phyloP scores from a whole-genome alignment of 2,329 filamentous ascomycete genomes.

The Coniochaeta sp. region DNA sequence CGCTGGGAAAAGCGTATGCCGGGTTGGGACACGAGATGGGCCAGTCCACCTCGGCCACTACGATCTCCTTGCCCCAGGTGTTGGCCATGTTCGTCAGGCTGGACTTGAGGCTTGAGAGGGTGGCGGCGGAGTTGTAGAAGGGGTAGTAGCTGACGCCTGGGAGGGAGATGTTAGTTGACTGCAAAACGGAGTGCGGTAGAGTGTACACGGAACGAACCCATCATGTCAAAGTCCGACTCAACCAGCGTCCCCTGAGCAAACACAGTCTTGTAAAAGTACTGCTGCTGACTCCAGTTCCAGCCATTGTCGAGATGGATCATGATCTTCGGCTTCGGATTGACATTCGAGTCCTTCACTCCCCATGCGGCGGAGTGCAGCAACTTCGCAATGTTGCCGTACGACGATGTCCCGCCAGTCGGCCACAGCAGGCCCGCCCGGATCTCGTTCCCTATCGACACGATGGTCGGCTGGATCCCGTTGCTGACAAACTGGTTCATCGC shows the following conservation, averaged over 20 bases:
- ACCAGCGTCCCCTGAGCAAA: conserved; percentile 42
- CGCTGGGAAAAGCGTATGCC: conserved; percentile 50
- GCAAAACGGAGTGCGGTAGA: neutral
- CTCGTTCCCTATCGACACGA: conserved; percentile 69
- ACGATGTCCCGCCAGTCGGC: conserved; percentile 51
- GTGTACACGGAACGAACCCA: conserved; percentile 40
- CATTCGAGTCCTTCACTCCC: conserved; percentile 56
- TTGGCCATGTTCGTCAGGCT: conserved; percentile 52
- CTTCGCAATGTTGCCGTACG: conserved; percentile 52
- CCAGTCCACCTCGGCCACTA: conserved; percentile 69
- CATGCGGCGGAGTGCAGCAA: conserved; percentile 58
- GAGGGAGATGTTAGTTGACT: neutral
- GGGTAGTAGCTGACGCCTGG: conserved; percentile 61
- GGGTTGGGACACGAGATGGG: conserved; percentile 56
- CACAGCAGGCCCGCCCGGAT: conserved; percentile 62
- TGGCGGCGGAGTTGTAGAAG: conserved; percentile 57
- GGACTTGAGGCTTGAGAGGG: conserved; percentile 46
- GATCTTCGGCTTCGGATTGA: conserved; percentile 54
- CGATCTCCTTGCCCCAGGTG: conserved; percentile 57
- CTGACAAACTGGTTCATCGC: conserved; percentile 54
- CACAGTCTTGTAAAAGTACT: conserved; percentile 52
- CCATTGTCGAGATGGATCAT: conserved; percentile 72
- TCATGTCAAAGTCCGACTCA: conserved; percentile 57
- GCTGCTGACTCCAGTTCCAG: conserved; percentile 62
- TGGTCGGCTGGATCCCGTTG: conserved; percentile 46